phyloP scores from a whole-genome alignment of 1,139 yeast species.

The Yamadazyma conglobata region DNA sequence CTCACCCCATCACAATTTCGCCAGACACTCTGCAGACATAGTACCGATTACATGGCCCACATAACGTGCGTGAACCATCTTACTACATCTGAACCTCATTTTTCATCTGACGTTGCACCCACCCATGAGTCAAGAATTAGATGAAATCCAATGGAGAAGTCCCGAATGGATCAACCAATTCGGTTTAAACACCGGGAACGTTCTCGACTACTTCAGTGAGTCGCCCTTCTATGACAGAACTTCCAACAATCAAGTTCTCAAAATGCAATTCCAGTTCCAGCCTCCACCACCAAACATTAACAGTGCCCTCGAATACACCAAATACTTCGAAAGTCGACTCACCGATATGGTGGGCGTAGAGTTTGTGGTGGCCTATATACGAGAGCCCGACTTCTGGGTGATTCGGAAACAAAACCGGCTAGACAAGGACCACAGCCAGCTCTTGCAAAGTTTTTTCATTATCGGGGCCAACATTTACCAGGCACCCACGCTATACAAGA shows the following conservation, averaged over 20 bases:
- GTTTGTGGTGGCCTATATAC: slow-evolving; percentile 66
- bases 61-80: too few species aligned
- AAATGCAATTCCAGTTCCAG: slow-evolving; percentile 92
- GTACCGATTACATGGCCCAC: too few species aligned
- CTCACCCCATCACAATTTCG: too few species aligned
- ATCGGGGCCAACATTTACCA: slow-evolving; percentile 91
- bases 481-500: slow-evolving; percentile 61
- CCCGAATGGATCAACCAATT: slow-evolving; percentile 95
- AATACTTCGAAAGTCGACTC: slow-evolving; percentile 54
- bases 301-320: slow-evolving; percentile 24
- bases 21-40: too few species aligned
- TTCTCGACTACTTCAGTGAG: slow-evolving; percentile 85
- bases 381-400: slow-evolving; percentile 93
- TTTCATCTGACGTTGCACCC: neutral
- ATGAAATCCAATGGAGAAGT: slow-evolving; percentile 94
- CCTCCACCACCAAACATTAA: slow-evolving; percentile 43
- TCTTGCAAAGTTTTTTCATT: slow-evolving; percentile 72
- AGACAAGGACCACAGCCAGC: slow-evolving; percentile 47
- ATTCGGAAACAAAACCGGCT: slow-evolving; percentile 74
- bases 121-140: slow-evolving; percentile 38
- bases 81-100: too few species aligned
- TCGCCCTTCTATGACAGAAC: slow-evolving; percentile 95
- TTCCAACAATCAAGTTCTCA: slow-evolving; percentile 88
- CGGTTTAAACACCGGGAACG: slow-evolving; percentile 85
- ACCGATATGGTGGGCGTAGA: slow-evolving; percentile 82